Evolutionary conservation across 345 rosid genomes (phyloP), one percentile per base, ranked within the genome.

Genomic region (Pugionium cornutum): DNA sequence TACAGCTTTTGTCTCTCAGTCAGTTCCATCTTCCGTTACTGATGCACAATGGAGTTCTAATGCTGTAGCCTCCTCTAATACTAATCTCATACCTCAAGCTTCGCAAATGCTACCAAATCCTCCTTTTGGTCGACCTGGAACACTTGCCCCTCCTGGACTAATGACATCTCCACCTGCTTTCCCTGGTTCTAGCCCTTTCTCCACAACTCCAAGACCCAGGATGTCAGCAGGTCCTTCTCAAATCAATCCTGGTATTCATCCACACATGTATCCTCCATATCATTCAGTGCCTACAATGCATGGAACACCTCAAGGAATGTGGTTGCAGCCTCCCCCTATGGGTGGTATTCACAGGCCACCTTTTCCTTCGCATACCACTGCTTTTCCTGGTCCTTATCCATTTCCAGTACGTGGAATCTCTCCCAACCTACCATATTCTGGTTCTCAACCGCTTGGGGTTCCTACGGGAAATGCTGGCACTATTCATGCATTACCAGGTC

Each of bases 261-360:
- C 79, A 18, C 94, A 86, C 71, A 63, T 80, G 28, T 83, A 81
- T 68, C 84, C 87, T 56, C 72, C 85, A 44, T 82, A 80, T 75
- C 79, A 86, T 59, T 72, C 94, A 42, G 52, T 82, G 49, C 87
- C 92, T 76, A 27, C 84, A 63, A 75, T 83, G 75, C 80, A 74
- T 81, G 80, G 80, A 74, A 61, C 80, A 40, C 85, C 87, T 31
- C 95, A 79, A 65, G 91, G 86, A 69, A 82, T 64, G 58, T 86
- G 95, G 98, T 67, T 83, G 82, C 96, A 82, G 64, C 92, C 87
- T 66, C 88, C 85, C 10, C 86, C 76, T 65, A 75, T 82, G 73
- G 87, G 85, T 74, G 83, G 84, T 62, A 58, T 79, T 67, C 78
- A 80, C 43, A 82, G 92, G 81, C 82, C 84, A 25, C 83, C 79